phyloP scores from a whole-genome alignment of 129 eudicot genomes.

The Flaveria ramosissima region DNA sequence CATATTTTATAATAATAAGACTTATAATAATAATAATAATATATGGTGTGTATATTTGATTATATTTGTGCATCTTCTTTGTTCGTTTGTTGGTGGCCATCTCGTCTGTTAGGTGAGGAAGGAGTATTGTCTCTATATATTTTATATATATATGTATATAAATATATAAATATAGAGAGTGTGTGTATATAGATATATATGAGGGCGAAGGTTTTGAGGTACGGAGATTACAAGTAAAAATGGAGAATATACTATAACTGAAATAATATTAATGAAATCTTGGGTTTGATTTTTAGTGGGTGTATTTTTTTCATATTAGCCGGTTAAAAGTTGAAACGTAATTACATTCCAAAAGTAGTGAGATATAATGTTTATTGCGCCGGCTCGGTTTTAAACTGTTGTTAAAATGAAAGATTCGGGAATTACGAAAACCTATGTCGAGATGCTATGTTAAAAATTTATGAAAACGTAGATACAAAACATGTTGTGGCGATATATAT shows the following conservation, averaged over 20 bases:
- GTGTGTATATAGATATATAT: not conserved
- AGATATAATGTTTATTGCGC: too few relatives aligned
- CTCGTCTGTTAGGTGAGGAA: slow-evolving; percentile 38
- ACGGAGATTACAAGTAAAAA: slow-evolving; percentile 42
- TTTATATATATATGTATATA: not conserved
- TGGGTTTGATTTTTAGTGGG: slow-evolving; percentile 7
- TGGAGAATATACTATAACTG: not conserved
- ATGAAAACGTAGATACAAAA: too few relatives aligned
- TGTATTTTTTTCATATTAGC: not conserved
- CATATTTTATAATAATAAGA: too few relatives aligned
- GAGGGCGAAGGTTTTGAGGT: slow-evolving; percentile 40
- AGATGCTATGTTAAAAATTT: too few relatives aligned
- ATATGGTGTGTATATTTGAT: not conserved
- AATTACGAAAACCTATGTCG: too few relatives aligned
- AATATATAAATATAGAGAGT: too few relatives aligned
- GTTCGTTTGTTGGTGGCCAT: slow-evolving; percentile 46
- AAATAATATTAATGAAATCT: not conserved
- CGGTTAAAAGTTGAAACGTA: too few relatives aligned
- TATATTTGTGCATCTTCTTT: slow-evolving; percentile 28
- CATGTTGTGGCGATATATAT: too few relatives aligned
- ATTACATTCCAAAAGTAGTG: too few relatives aligned
- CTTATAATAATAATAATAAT: too few relatives aligned
- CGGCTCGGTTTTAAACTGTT: too few relatives aligned
- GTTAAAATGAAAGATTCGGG: too few relatives aligned
- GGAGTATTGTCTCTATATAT: slow-evolving; percentile 23